Evolutionary conservation across 1,284 basidiomycete species (phyloP).

Genomic region (Neolentinus lepideus): DNA sequence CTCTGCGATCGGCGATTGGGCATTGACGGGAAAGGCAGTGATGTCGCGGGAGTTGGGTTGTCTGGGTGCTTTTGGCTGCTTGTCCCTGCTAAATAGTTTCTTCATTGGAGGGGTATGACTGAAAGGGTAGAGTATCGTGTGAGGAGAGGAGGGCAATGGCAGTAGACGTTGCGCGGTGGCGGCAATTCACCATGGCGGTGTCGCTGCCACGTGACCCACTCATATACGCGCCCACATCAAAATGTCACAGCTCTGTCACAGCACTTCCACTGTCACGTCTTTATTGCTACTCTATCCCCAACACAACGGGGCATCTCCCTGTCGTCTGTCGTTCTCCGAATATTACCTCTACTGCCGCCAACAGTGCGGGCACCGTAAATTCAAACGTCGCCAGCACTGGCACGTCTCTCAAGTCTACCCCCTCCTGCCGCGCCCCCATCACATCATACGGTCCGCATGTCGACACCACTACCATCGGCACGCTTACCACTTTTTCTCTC

Average conservation of each 20-base stretch:
- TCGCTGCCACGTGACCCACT: neutral
- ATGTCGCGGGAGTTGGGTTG: conserved; percentile 15
- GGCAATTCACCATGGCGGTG: neutral
- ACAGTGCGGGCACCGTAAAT: conserved; percentile 44
- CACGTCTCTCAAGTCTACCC: conserved; percentile 13
- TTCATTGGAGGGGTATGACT: conserved; percentile 26
- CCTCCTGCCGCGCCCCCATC: conserved; percentile 17
- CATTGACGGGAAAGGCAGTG: conserved; percentile 1
- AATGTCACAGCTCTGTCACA: too few relatives aligned
- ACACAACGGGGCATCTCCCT: conserved; percentile 18
- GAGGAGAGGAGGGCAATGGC: conserved; percentile 1
- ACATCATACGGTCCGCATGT: conserved; percentile 60
- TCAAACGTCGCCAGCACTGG: conserved; percentile 46
- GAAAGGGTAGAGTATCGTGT: neutral
- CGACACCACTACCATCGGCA: conserved; percentile 40
- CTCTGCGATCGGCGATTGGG: conserved; percentile 2
- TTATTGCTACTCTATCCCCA: neutral
- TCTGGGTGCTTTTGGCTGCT: conserved; percentile 19
- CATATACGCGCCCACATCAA: neutral
- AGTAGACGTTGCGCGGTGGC: neutral
- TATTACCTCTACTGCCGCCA: conserved; percentile 33
- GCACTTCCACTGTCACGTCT: too few relatives aligned
- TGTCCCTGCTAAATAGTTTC: conserved; percentile 44
- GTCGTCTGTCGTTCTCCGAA: conserved; percentile 30
- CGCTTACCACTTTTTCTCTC: conserved; percentile 9